Evolutionary conservation across 2,329 filamentous ascomycete genomes (phyloP).

Genomic region (Trichoderma simmonsii): DNA sequence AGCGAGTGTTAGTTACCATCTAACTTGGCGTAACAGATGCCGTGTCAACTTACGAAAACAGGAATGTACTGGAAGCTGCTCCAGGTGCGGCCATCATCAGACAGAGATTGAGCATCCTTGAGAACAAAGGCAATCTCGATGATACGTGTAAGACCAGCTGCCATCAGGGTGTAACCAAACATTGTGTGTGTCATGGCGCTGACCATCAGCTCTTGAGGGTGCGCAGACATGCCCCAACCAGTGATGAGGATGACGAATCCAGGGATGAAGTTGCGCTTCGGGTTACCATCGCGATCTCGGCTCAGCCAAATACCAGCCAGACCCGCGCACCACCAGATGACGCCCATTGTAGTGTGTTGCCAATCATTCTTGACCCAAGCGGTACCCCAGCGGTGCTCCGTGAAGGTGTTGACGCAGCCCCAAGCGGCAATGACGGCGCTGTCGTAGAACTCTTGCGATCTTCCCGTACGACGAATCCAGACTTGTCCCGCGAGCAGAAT

Average conservation of each 20-base stretch:
- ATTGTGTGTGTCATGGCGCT: slow-evolving; percentile 84
- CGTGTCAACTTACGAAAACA: slow-evolving; percentile 49
- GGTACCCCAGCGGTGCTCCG: slow-evolving; percentile 89
- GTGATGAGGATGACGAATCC: slow-evolving; percentile 88
- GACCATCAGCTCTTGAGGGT: slow-evolving; percentile 78
- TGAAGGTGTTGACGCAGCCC: slow-evolving; percentile 98
- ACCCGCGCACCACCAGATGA: slow-evolving; percentile 96
- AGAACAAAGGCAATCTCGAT: slow-evolving; percentile 90
- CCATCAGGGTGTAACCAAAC: slow-evolving; percentile 96
- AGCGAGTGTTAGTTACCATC: slow-evolving; percentile 16
- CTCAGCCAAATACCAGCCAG: slow-evolving; percentile 91
- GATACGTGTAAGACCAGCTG: slow-evolving; percentile 75
- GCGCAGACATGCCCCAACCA: slow-evolving; percentile 91
- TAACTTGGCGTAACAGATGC: background rate
- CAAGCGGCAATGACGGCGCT: slow-evolving; percentile 85
- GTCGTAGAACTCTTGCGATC: slow-evolving; percentile 97
- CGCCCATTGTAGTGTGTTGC: slow-evolving; percentile 99
- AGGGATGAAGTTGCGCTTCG: slow-evolving; percentile 90
- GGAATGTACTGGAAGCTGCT: slow-evolving; percentile 59
- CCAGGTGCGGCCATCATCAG: slow-evolving; percentile 64
- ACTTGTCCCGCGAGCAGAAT: slow-evolving; percentile 82
- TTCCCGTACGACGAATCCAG: slow-evolving; percentile 77
- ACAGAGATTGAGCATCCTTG: slow-evolving; percentile 63
- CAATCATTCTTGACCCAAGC: slow-evolving; percentile 91
- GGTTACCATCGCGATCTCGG: slow-evolving; percentile 73